These are phyloP conservation scores for Cyclotella cryptica DNA, from an alignment of 108 stramenopile genomes.

Conservation along the genomic window DNA sequence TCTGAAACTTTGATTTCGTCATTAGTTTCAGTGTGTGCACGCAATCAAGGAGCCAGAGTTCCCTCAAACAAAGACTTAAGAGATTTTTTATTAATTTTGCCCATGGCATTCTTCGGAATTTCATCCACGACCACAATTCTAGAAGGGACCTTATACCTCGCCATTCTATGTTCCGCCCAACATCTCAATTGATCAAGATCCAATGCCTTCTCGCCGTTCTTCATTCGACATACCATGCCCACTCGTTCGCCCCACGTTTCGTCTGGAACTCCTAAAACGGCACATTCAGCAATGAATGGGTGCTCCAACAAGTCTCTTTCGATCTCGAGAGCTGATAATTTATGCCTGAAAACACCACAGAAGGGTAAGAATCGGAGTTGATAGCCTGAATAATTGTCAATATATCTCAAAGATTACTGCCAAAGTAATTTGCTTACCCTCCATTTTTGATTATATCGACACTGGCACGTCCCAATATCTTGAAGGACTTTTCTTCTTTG, in stretches of 20 bases:
- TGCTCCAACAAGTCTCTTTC: constrained; percentile 58
- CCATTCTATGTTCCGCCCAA: constrained; percentile 46
- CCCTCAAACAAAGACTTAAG: constrained; percentile 40
- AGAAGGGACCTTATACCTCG: constrained; percentile 56
- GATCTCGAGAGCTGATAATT: constrained; percentile 60
- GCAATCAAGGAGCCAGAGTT: constrained; percentile 1
- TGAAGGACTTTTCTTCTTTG: constrained; percentile 41
- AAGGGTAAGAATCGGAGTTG: background rate
- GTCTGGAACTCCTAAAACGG: constrained; percentile 47
- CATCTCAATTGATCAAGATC: constrained; percentile 51
- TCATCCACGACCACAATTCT: constrained; percentile 47
- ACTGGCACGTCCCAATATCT: constrained; percentile 57
- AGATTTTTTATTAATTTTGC: constrained; percentile 75
- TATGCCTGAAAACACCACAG: constrained; percentile 16
- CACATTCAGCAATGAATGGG: constrained; percentile 39
- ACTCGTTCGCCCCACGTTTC: constrained; percentile 51
- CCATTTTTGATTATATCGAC: constrained; percentile 61
- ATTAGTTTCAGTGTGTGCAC: too few species aligned
- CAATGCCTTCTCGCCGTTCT: constrained; percentile 21
- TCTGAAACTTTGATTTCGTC: background rate
- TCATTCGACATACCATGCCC: constrained; percentile 28
- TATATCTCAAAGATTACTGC: background rate
- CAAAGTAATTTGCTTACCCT: constrained; percentile 29
- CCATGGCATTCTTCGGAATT: constrained; percentile 79
- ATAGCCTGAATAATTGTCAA: background rate